phyloP scores from a whole-genome alignment of 2,329 filamentous ascomycete genomes.

The Sodiomyces alkalinus region DNA sequence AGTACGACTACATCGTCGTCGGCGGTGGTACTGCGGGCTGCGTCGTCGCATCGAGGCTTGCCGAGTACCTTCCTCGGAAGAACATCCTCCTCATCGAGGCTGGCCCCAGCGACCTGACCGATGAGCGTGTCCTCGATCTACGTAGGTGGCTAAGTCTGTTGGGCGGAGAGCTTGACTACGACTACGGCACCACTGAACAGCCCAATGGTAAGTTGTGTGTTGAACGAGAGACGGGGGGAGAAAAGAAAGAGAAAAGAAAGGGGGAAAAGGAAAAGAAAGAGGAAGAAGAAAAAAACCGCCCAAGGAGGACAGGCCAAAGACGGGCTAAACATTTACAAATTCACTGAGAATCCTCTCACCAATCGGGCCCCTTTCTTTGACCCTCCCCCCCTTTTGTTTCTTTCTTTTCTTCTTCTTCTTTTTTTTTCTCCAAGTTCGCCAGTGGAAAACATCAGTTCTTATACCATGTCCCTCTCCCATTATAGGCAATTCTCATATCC shows the following conservation, averaged over 20 bases:
- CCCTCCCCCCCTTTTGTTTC: too few species aligned
- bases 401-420: too few species aligned
- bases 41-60: conserved; percentile 65
- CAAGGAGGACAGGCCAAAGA: too few species aligned
- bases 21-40: conserved; percentile 79
- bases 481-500: conserved; percentile 85
- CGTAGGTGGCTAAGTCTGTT: conserved; percentile 78
- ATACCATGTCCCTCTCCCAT: too few species aligned
- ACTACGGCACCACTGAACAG: conserved; percentile 81
- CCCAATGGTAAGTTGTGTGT: conserved; percentile 46
- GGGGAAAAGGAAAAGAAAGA: too few species aligned
- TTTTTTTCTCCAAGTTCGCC: too few species aligned
- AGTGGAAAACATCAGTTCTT: too few species aligned
- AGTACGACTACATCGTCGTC: conserved; percentile 74
- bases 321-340: too few species aligned
- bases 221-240: too few species aligned
- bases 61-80: conserved; percentile 72
- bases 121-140: conserved; percentile 72
- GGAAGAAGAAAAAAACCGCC: too few species aligned
- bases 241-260: too few species aligned
- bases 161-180: conserved; percentile 79
- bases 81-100: conserved; percentile 74
- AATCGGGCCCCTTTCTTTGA: neutral
- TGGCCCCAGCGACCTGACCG: conserved; percentile 77
- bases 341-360: too few species aligned